These are phyloP conservation scores for Erodium moschatum DNA, from an alignment of 441 rosid species.

Conservation along the genomic window DNA sequence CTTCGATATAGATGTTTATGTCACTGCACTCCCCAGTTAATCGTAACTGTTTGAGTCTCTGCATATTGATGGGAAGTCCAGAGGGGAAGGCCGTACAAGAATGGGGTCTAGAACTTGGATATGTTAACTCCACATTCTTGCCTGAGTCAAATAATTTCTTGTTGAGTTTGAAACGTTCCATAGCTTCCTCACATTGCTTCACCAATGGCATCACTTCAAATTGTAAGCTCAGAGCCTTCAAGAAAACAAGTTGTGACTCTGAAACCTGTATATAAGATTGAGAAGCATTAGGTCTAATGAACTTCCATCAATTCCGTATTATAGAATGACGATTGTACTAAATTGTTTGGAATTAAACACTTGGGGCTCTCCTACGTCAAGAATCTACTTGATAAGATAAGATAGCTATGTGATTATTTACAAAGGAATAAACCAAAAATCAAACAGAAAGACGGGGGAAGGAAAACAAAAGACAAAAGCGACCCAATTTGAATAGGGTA, in stretches of 20 bases:
- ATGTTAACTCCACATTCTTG: slow-evolving; percentile 50
- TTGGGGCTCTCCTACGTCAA: background rate
- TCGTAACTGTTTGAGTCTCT: slow-evolving; percentile 43
- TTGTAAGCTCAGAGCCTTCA: slow-evolving; percentile 48
- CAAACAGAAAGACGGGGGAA: background rate
- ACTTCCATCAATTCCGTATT: background rate
- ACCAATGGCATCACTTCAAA: slow-evolving; percentile 67
- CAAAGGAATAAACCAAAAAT: slow-evolving; percentile 2
- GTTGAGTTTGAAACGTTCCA: slow-evolving; percentile 44
- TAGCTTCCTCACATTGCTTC: slow-evolving; percentile 69
- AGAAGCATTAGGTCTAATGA: background rate
- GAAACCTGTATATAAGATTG: slow-evolving; percentile 40
- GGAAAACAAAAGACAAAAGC: background rate
- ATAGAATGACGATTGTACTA: background rate
- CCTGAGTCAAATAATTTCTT: slow-evolving; percentile 43
- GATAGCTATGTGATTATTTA: background rate
- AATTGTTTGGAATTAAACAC: background rate
- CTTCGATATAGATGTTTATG: slow-evolving; percentile 45
- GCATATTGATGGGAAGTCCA: slow-evolving; percentile 59
- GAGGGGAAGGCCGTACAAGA: slow-evolving; percentile 44
- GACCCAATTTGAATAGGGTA: background rate
- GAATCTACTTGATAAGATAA: background rate
- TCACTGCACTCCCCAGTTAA: slow-evolving; percentile 54
- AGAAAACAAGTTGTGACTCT: slow-evolving; percentile 53
- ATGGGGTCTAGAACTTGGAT: slow-evolving; percentile 43